Conservation (phyloP, 371 early-diverging fungal species). For the Mucor racemosus region DNA sequence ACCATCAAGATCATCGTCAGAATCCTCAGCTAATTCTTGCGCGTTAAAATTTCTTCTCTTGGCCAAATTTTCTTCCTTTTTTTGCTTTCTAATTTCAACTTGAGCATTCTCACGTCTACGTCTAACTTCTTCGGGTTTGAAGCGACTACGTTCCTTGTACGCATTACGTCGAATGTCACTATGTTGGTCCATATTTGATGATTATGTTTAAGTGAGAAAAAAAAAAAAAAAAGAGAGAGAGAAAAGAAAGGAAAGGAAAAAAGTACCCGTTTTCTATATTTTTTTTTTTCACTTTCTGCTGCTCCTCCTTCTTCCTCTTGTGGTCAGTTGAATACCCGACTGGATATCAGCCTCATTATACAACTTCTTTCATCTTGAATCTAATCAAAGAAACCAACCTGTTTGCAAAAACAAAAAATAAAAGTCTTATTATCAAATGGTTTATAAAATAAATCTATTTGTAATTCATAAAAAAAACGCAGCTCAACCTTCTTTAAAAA, state of each 20-base stretch:
- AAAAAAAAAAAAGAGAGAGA: not conserved
- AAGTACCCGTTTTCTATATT: not conserved
- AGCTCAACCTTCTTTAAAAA: too few species aligned
- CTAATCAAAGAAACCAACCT: not conserved
- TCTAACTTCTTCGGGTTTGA: slow-evolving; percentile 92
- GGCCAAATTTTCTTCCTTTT: slow-evolving; percentile 91
- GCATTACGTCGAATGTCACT: slow-evolving; percentile 70
- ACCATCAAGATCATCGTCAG: slow-evolving; percentile 80
- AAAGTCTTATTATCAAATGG: too few species aligned
- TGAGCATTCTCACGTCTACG: slow-evolving; percentile 92
- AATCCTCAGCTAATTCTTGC: slow-evolving; percentile 66
- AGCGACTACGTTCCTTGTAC: slow-evolving; percentile 85
- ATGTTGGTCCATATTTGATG: slow-evolving; percentile 49
- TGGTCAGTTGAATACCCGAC: slow-evolving; percentile 4
- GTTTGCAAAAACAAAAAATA: too few species aligned
- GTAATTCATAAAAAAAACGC: too few species aligned
- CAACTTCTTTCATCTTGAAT: not conserved
- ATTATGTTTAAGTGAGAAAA: not conserved
- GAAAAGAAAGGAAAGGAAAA: slow-evolving; percentile 4
- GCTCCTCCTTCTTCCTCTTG: not conserved
- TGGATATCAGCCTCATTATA: not conserved
- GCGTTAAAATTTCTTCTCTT: slow-evolving; percentile 88
- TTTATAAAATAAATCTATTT: too few species aligned
- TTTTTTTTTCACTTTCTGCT: too few species aligned
- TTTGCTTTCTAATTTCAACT: slow-evolving; percentile 94